Evolutionary conservation across 2,329 filamentous ascomycete species (phyloP), one percentile per base, ranked within the genome.

Genomic region (Verticillium isaacii): DNA sequence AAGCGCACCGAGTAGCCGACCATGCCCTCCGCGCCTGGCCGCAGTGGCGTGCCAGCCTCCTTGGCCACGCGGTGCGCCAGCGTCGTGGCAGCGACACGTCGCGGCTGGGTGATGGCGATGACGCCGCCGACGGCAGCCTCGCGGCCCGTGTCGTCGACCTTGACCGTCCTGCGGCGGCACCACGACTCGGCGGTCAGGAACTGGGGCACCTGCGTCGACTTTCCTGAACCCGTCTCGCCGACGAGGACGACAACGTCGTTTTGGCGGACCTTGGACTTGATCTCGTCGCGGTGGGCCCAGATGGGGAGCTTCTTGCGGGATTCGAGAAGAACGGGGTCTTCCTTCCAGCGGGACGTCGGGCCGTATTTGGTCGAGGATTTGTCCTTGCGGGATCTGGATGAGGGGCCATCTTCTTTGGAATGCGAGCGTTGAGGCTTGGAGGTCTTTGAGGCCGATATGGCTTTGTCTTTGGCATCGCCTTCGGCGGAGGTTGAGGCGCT

Each of bases 1-100:
- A 99, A 99, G 61, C 95, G 89, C 37, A 99, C 94, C 4, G 92
- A 94, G 72, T 98, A 99, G 50, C 95, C 95, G 12, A 99, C 93
- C 32, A 80, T 70, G 2, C 84, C 77, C 58, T 84, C 73, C 29
- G 32, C 58, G 3, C 58, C 58, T 5, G 34, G 23, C 58, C 45
- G 32, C 9, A 87, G 72, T 0, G 85, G 83, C 1, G 81, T 86
- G 1, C 84, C 84, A 32, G 80, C 80, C 66, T 99, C 96, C 59
- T 89, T 87, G 1, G 94, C 89, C 9, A 99, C 95, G 64, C 95
- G 89, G 60, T 90, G 85, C 1, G 95, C 96, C 52, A 99, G 81
- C 0, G 92, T 95, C 1, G 94, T 97, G 0, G 96, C 95, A 19
- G 95, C 96, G 1, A 99, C 93, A 75, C 95, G 87, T 71, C 95